These are phyloP conservation scores for Melastoma malabathricum DNA, from an alignment of 345 rosid genomes.

Conservation along the genomic window DNA sequence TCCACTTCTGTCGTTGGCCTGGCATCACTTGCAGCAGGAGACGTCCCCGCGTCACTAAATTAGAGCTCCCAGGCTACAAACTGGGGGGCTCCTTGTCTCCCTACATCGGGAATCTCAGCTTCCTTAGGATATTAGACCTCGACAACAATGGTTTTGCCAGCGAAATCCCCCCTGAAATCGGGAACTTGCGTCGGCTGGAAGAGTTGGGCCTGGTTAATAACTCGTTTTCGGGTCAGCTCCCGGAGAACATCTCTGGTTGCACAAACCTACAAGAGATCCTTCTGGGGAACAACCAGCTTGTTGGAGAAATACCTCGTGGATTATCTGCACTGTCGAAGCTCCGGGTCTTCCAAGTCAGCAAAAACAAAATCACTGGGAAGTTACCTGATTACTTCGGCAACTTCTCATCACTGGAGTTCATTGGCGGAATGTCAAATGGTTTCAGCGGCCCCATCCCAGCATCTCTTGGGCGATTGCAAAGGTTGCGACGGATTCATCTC, in stretches of 20 bases:
- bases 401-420: too few relatives aligned
- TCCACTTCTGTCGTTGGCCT: conserved; percentile 4
- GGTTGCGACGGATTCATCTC: too few relatives aligned
- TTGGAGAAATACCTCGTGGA: not conserved
- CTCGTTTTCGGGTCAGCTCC: not conserved
- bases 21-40: conserved; percentile 1
- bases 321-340: too few relatives aligned
- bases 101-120: not conserved
- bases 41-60: not conserved
- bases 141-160: not conserved
- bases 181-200: too few relatives aligned
- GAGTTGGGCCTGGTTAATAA: too few relatives aligned
- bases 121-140: not conserved
- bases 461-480: too few relatives aligned
- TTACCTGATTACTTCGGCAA: too few relatives aligned
- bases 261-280: not conserved
- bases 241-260: not conserved
- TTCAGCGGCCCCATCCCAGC: too few relatives aligned
- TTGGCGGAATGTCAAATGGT: too few relatives aligned
- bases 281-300: not conserved
- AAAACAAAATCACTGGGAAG: too few relatives aligned
- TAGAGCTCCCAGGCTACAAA: not conserved
- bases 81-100: not conserved
- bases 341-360: too few relatives aligned
- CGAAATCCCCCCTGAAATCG: too few relatives aligned